phyloP scores from a whole-genome alignment of 2,329 filamentous ascomycete genomes.

The Colletotrichum plurivorum region DNA sequence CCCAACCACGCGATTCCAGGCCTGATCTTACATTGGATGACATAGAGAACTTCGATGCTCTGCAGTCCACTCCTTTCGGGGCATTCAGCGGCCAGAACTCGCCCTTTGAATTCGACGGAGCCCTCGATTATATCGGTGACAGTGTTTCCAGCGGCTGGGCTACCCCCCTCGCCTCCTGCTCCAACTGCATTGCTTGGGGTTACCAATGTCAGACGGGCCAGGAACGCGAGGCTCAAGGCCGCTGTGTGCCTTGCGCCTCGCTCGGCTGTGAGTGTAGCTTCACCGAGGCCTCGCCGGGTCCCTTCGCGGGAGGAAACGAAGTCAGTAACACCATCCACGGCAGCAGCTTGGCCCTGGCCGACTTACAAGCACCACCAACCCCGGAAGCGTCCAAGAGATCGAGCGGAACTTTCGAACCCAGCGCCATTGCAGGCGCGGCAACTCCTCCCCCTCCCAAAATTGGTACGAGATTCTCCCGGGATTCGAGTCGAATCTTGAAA shows the following conservation, averaged over 20 bases:
- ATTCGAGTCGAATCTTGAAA: constrained; percentile 41
- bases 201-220: constrained; percentile 24
- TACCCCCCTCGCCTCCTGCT: constrained; percentile 13
- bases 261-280: constrained; percentile 32
- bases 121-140: constrained; percentile 12
- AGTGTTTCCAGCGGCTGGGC: constrained; percentile 9
- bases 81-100: constrained; percentile 27
- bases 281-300: not conserved
- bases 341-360: not conserved
- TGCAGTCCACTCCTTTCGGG: constrained; percentile 3
- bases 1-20: not conserved
- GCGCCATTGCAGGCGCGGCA: not conserved
- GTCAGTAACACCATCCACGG: constrained; percentile 9
- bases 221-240: constrained; percentile 16
- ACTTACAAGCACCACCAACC: not conserved
- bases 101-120: constrained; percentile 17
- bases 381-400: constrained; percentile 14
- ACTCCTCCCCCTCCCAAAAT: constrained; percentile 41
- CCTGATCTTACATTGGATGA: not conserved
- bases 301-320: not conserved
- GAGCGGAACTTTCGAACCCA: constrained; percentile 5
- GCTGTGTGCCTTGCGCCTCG: constrained; percentile 27
- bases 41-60: not conserved
- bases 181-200: constrained; percentile 35
- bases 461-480: constrained; percentile 44